A percentile compares a stretch with the other conserved stretches of the same genome.
Evolutionary conservation across 2,329 filamentous ascomycete species (phyloP).

Genomic region (Diaporthe velutina): DNA sequence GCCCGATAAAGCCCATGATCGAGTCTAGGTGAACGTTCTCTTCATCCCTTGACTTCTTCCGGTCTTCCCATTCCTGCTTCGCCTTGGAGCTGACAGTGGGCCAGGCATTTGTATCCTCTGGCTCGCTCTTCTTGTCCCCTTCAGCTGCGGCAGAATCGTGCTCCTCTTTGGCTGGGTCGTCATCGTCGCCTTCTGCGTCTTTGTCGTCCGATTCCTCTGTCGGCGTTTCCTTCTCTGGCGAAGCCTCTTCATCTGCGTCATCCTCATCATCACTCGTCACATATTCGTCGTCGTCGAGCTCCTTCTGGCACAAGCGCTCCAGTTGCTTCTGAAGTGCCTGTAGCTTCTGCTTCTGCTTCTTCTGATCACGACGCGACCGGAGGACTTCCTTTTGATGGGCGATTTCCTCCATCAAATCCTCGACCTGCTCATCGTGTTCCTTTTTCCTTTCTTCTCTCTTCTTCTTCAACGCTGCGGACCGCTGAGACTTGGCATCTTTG

Average conservation of each 20-base stretch:
- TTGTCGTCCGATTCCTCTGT: not conserved
- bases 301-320: conserved; percentile 25
- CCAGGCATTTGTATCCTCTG: conserved; percentile 21
- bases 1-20: conserved; percentile 26
- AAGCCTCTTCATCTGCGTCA: not conserved
- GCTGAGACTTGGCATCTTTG: conserved; percentile 22
- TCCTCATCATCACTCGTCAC: conserved; percentile 21
- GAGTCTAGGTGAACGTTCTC: conserved; percentile 6
- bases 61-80: conserved; percentile 25
- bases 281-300: conserved; percentile 22
- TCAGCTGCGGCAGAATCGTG: not conserved
- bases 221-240: not conserved
- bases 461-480: conserved; percentile 12
- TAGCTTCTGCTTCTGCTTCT: conserved; percentile 26
- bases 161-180: not conserved
- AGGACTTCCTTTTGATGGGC: conserved; percentile 21
- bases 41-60: conserved; percentile 11
- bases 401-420: conserved; percentile 24
- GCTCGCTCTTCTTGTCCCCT: not conserved
- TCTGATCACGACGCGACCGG: conserved; percentile 30
- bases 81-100: conserved; percentile 14
- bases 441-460: conserved; percentile 21
- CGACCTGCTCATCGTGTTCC: conserved; percentile 7
- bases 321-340: conserved; percentile 20
- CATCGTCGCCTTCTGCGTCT: not conserved